Conservation (phyloP, 2,329 filamentous ascomycete genomes). For the Fusarium solani-melongenae region DNA sequence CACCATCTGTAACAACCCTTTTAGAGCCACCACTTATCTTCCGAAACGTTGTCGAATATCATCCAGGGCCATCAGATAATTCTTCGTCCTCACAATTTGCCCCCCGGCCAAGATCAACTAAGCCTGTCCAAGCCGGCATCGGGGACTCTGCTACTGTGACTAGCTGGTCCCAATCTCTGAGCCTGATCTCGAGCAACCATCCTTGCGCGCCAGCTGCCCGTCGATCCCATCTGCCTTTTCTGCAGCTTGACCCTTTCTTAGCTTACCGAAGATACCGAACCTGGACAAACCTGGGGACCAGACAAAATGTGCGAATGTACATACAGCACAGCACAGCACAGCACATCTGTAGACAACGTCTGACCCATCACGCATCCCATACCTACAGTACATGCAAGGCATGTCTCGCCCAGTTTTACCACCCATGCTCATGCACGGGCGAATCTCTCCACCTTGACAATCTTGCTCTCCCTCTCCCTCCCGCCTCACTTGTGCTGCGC, state of each 20-base stretch:
- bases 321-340: neutral
- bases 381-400: neutral
- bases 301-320: neutral
- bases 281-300: neutral
- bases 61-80: conserved; percentile 5
- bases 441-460: neutral
- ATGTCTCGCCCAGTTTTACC: neutral
- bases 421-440: neutral
- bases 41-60: neutral
- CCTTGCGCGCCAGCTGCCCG: neutral
- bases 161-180: neutral
- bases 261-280: neutral
- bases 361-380: neutral
- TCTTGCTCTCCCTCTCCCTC: neutral
- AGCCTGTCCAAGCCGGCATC: conserved; percentile 3
- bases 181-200: neutral
- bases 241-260: neutral
- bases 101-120: neutral
- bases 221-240: neutral
- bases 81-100: neutral
- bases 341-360: neutral
- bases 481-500: neutral
- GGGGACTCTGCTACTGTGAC: neutral
- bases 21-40: neutral
- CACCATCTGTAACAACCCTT: neutral